Evolutionary conservation across 1,139 yeast genomes (phyloP).

Genomic region (Taiozyma sp.): DNA sequence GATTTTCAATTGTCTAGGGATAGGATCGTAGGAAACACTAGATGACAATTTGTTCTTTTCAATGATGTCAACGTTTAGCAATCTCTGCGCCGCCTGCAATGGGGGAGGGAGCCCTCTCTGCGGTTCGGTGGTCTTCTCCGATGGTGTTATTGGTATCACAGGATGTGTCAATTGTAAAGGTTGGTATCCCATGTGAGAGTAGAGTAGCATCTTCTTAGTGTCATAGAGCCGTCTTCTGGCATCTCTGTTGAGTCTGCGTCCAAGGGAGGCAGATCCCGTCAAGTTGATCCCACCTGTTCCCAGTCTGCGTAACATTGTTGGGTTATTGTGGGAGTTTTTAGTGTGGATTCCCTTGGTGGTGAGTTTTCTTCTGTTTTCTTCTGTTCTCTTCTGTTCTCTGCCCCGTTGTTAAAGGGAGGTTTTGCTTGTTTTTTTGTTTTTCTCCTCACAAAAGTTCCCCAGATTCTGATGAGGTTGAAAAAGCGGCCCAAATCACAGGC

Average conservation of each 20-base stretch:
- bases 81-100: conserved; percentile 2
- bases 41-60: not conserved
- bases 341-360: too few species aligned
- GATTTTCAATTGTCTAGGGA: not conserved
- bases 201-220: conserved; percentile 3
- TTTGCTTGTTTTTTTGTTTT: not conserved
- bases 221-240: conserved; percentile 4
- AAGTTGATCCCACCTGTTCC: not conserved
- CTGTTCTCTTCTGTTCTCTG: too few species aligned
- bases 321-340: not conserved
- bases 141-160: not conserved
- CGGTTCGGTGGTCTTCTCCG: not conserved
- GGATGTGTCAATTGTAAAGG: conserved; percentile 5
- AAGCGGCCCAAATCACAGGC: too few species aligned
- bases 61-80: conserved; percentile 1
- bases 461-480: not conserved
- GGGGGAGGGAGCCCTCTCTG: not conserved
- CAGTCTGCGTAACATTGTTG: not conserved
- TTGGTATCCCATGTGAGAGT: not conserved
- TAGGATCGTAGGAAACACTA: not conserved
- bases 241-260: conserved; percentile 1
- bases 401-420: not conserved
- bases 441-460: not conserved
- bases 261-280: not conserved
- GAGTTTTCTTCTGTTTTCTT: not conserved